A percentile compares a stretch with the other conserved stretches of the same genome.
Conservation (phyloP, 2,329 filamentous ascomycete genomes). For the Tolypocladium inflatum region DNA sequence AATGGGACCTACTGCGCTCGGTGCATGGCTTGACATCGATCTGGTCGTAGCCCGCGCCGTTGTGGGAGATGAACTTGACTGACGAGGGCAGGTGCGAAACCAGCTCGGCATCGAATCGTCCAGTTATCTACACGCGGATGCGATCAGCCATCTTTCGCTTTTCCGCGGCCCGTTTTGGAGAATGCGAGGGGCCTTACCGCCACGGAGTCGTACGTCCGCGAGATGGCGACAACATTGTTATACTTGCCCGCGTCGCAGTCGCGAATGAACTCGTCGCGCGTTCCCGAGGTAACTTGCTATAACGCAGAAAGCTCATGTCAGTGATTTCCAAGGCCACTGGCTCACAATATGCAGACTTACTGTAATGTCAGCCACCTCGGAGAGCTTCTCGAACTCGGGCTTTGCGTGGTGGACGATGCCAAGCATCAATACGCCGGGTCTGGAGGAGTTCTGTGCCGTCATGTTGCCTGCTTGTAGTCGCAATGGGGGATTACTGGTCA, state of each 20-base stretch:
- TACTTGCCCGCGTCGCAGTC: conserved; percentile 49
- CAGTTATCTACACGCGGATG: conserved; percentile 37
- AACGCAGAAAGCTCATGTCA: background rate
- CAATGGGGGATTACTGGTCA: background rate
- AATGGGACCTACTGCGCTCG: conserved; percentile 1
- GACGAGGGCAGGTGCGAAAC: conserved; percentile 32
- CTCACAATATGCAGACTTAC: background rate
- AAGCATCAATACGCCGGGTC: conserved; percentile 10
- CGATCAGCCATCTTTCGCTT: background rate
- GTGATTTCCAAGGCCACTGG: background rate
- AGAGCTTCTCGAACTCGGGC: conserved; percentile 8
- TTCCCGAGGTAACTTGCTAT: conserved; percentile 8
- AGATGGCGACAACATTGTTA: conserved; percentile 47
- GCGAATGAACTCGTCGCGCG: conserved; percentile 8
- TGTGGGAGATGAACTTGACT: conserved; percentile 33
- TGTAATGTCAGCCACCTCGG: conserved; percentile 6
- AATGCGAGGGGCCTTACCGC: background rate
- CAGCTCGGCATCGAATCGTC: conserved; percentile 52
- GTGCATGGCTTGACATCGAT: conserved; percentile 56
- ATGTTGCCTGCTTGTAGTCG: background rate
- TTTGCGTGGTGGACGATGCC: conserved; percentile 9
- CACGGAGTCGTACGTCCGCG: conserved; percentile 39
- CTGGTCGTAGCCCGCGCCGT: conserved; percentile 55
- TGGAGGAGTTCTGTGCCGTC: background rate
- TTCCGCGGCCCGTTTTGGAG: background rate